Evolutionary conservation across 306 rosid species (phyloP).

Genomic region (Prosopis cineraria): DNA sequence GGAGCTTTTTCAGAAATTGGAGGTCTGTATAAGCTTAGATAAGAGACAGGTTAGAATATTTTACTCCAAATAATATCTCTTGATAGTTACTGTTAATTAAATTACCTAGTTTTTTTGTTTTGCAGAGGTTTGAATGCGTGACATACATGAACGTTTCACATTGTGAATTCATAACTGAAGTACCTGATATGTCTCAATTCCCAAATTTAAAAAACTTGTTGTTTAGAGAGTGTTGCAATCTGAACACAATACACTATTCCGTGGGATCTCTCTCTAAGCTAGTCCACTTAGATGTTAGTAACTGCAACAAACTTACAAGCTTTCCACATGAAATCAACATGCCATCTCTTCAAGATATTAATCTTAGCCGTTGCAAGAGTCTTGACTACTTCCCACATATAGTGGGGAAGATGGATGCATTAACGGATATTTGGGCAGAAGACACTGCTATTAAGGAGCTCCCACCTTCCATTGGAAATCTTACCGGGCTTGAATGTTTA

Average conservation of each 20-base stretch:
- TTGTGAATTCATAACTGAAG: no score
- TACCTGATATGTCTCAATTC: neutral
- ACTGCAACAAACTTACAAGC: neutral
- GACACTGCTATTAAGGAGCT: neutral
- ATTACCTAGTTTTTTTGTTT: no score
- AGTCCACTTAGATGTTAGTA: neutral
- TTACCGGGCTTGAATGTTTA: neutral
- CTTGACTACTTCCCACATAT: conserved; percentile 30
- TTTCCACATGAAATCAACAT: neutral
- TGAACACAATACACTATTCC: neutral
- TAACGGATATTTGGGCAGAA: neutral
- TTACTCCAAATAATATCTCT: no score
- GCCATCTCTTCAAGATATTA: conserved; percentile 15
- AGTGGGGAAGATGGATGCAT: neutral
- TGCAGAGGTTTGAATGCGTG: no score
- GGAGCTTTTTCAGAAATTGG: no score
- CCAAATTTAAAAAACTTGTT: neutral
- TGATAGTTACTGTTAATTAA: no score
- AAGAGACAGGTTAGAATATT: no score
- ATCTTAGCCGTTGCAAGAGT: neutral
- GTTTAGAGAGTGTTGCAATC: neutral
- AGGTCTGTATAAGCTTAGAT: no score
- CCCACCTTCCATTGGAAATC: conserved; percentile 19
- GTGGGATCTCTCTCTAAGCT: neutral
- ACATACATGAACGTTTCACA: neutral